Evolutionary conservation across 768 basidiomycete species (phyloP), one percentile per base, ranked within the genome.

Genomic region (Phlebiopsis flavidoalba): DNA sequence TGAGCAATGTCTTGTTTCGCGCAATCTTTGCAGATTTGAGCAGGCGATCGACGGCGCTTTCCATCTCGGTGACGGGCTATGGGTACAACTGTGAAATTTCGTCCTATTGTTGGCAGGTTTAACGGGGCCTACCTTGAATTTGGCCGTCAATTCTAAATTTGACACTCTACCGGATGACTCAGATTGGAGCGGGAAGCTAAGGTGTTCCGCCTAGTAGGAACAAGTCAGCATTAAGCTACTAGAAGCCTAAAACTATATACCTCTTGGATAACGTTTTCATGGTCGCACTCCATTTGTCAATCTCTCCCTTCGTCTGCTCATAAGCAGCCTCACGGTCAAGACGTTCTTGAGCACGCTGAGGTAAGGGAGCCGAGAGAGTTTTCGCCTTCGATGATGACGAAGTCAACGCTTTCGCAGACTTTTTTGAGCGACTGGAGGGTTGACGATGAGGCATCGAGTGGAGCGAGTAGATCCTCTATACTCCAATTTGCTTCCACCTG

Each of bases 261-360:
- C 77, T 98, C 93, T 64, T 88, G 87, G 65, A 99, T 94, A 21
- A n/a, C 84, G 83, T 72, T 90, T n/a, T 91, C 89, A 98, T 96
- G 3, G 93, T 91, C 5, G 84, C 86, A 26, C 84, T 84, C 97
- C 96, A 98, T 77, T 96, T 97, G 64, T 91, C 85, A 1, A 96
- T 89, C 72, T 98, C 95, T 63, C 84, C 82, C 70, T 92, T 93
- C 4, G 95, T 98, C 73, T 91, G 83, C 67, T 95, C 94, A 70
- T 96, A 97, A 0, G 96, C 96, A 8, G 95, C 96, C 70, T 94
- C 87, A 53, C 96, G 87, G 65, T 97, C 93, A 0, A 98, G 76
- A 48, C 91, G 87, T 62, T 97, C 95, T 71, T 97, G 92, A 0
- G 88, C 83, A 35, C 94, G 83, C 21, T 88, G 86, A 8, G 93